Evolutionary conservation across 208 protist species (phyloP), one percentile per base, ranked within the genome.

Genomic region (Endotrypanum monterogeii): DNA sequence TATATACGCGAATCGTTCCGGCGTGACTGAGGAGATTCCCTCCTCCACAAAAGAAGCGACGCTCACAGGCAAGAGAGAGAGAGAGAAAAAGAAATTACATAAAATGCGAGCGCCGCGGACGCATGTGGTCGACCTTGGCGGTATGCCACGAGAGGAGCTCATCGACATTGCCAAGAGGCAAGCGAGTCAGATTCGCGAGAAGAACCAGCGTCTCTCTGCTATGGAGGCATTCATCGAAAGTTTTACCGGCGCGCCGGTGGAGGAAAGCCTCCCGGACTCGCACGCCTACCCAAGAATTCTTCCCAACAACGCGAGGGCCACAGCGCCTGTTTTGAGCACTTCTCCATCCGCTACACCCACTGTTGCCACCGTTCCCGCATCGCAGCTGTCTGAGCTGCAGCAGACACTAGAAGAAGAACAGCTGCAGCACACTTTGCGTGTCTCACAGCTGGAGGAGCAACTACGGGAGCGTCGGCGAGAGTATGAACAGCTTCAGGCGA

Each of bases 151-250:
- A 5, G 86, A 84, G 61, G 73, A 91, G 56, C 74, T 93, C 14
- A 89, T 93, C 57, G 83, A 88, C 25, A 66, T 90, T 11, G 89
- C 89, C 8, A 88, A 88, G 75, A 87, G 83, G 67, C 83, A 91
- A 62, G 78, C 83, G 11, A 76, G 14, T 28, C 77, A 85, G 37
- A 89, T 88, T 37, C 77, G 80, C 41, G 83, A 89, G 67, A 93
- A 93, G 67, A 89, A 86, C 75, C 71, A 20, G 3, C 81, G 80
- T 67, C 88, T 92, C 28, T 62, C 56, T 23, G 52, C 70, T 3
- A 78, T 90, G 58, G 85, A 89, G 70, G 11, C 81, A 0, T 78
- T 89, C 41, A 82, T 92, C 16, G 76, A 88, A 51, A 79, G 70
- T 6, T 56, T 88, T 46, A 92, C 80, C 16, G 78, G 78, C 14